phyloP scores from a whole-genome alignment of 1,284 basidiomycete species.

The Ceratobasidium sp. region DNA sequence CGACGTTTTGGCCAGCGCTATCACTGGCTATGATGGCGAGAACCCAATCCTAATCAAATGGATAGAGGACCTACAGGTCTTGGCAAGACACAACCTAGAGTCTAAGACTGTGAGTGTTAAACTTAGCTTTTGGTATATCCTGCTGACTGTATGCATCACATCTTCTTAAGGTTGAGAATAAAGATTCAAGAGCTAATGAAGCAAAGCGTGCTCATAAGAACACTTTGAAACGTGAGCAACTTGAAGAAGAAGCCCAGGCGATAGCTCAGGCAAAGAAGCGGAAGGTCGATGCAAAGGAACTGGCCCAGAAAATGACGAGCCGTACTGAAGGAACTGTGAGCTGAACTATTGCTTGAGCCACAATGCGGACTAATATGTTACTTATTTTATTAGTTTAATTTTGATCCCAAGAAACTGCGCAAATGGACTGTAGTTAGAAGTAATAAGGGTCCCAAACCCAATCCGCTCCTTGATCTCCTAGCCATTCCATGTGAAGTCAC shows the following conservation, averaged over 20 bases:
- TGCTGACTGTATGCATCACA: not conserved
- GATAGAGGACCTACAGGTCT: not conserved
- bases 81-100: not conserved
- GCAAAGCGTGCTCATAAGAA: not conserved
- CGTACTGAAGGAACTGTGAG: conserved; percentile 8
- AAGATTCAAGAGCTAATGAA: not conserved
- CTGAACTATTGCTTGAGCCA: not conserved
- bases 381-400: not conserved
- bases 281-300: not conserved
- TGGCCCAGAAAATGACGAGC: not conserved
- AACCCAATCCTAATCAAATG: conserved; percentile 9
- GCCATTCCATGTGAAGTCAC: not conserved
- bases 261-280: not conserved
- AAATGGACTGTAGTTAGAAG: not conserved
- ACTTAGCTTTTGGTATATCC: too few relatives aligned
- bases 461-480: not conserved
- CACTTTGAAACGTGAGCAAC: not conserved
- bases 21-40: not conserved
- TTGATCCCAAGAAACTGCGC: not conserved
- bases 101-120: not conserved
- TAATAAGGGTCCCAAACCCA: not conserved
- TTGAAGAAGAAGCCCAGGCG: not conserved
- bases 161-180: not conserved
- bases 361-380: too few relatives aligned
- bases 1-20: not conserved